Conservation (phyloP, 805 yeast genomes). For the Vanderwaltozyma verrucispora region DNA sequence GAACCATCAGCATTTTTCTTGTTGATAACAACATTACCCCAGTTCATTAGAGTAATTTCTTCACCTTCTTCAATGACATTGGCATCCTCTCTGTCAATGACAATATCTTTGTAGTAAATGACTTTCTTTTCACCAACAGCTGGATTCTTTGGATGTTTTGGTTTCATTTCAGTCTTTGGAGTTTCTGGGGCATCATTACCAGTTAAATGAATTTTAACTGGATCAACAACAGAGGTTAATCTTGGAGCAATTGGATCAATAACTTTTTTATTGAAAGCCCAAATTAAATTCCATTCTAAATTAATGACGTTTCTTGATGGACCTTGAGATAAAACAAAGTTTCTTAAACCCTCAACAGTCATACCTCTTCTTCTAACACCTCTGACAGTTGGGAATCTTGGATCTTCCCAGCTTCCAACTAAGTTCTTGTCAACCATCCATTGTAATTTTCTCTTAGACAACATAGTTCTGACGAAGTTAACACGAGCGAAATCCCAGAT, state of each 20-base stretch:
- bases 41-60: conserved; percentile 96
- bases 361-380: conserved; percentile 99
- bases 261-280: conserved; percentile 96
- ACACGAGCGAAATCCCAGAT: conserved; percentile 98
- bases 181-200: conserved; percentile 52
- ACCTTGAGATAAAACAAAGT: conserved; percentile 91
- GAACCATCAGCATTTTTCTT: conserved; percentile 57
- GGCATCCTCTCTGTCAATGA: conserved; percentile 83
- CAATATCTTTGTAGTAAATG: conserved; percentile 47
- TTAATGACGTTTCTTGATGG: conserved; percentile 96
- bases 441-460: conserved; percentile 95
- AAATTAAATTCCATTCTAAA: conserved; percentile 93
- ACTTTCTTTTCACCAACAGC: conserved; percentile 81
- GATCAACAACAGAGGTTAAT: conserved; percentile 73
- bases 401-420: conserved; percentile 96
- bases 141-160: conserved; percentile 92
- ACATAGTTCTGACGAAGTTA: conserved; percentile 89
- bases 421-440: conserved; percentile 94
- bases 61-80: conserved; percentile 68
- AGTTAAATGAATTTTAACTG: conserved; percentile 56
- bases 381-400: conserved; percentile 98
- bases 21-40: conserved; percentile 89
- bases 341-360: conserved; percentile 95
- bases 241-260: conserved; percentile 97
- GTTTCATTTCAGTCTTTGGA: conserved; percentile 58